Base-by-base conservation (phyloP, 495 filamentous ascomycete genomes). In the Letharia lupina region DNA sequence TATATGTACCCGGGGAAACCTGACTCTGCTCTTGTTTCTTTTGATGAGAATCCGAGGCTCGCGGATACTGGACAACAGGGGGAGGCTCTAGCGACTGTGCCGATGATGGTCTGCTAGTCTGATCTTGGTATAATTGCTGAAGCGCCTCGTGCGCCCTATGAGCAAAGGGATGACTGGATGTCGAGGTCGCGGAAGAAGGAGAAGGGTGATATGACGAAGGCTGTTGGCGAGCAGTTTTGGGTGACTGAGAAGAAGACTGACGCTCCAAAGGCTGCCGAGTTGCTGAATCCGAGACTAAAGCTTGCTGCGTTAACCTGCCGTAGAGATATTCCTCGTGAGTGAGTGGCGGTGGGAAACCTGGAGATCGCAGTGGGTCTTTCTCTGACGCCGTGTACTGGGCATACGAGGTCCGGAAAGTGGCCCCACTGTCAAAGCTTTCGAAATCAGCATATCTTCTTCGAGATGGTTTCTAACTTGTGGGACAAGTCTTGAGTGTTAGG, bases 71-170 rank as follows among this genome's bases (percentile, higher is more conserved):
- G 18, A 37, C 47, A 9, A 62, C 56, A 37, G 64, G 60, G 33
- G 69, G 67, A 48, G 69, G 71, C 28, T 65, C 65, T n/a, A 68
- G 64, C 4, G 70, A 71, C 60, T 73, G 69, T 61, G 67, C 69
- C 2, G 69, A 70, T 11, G 69, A 63, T 63, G 71, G 71, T 63
- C 71, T 69, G 50, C 69, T 70, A 44, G 45, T 69, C 45, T 71
- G 60, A 4, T 70, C 69, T 45, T 69, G 71, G 39, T 68, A 67
- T 48, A 64, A 60, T 18, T 69, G 69, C 16, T 66, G 65, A n/a
- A 65, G 50, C 9, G 48, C 44, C 31, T 73, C 69, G 54, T 63
- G 67, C 45, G 60, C 50, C 65, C 65, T 67, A 44, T 66, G 60
- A 31, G 57, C 37, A n/a, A 73, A 66, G 13, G 67, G 69, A 48